Conservation (phyloP, 2,329 filamentous ascomycete genomes). For the Didymella segeticola region DNA sequence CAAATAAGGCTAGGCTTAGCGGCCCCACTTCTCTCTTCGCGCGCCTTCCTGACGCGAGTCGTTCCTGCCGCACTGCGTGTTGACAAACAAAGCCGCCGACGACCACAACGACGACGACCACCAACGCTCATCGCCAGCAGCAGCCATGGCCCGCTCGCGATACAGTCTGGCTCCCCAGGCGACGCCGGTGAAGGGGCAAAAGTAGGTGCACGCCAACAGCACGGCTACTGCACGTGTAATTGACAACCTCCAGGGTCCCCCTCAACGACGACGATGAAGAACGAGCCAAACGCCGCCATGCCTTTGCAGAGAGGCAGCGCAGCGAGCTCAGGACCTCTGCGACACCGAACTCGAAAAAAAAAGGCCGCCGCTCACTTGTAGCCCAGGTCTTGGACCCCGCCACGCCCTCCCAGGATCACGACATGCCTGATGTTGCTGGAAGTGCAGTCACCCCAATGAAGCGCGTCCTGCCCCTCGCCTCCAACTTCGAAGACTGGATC, state of each 20-base stretch:
- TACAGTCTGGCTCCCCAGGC: constrained; percentile 28
- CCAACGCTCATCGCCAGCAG: constrained; percentile 13
- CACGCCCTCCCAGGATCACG: constrained; percentile 55
- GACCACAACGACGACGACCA: constrained; percentile 22
- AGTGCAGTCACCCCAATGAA: constrained; percentile 92
- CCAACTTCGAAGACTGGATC: constrained; percentile 99
- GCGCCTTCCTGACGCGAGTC: constrained; percentile 1
- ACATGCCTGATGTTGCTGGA: constrained; percentile 68
- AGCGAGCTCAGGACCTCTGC: constrained; percentile 87
- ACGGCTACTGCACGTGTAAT: not conserved
- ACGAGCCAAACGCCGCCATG: constrained; percentile 87
- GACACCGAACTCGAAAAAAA: constrained; percentile 63
- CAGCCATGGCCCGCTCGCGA: constrained; percentile 63
- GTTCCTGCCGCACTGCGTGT: constrained; percentile 19
- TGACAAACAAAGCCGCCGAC: constrained; percentile 33
- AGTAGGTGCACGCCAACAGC: not conserved
- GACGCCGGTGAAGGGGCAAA: constrained; percentile 8
- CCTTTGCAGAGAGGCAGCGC: constrained; percentile 67
- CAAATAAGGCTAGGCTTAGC: not conserved
- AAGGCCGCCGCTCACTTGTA: constrained; percentile 60
- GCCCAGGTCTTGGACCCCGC: constrained; percentile 55
- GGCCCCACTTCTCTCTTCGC: not conserved
- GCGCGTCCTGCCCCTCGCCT: constrained; percentile 83
- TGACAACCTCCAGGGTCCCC: constrained; percentile 70
- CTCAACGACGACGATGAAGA: constrained; percentile 95